Evolutionary conservation across 1,139 yeast genomes (phyloP).

Genomic region (Magnusiomyces suaveolens): DNA sequence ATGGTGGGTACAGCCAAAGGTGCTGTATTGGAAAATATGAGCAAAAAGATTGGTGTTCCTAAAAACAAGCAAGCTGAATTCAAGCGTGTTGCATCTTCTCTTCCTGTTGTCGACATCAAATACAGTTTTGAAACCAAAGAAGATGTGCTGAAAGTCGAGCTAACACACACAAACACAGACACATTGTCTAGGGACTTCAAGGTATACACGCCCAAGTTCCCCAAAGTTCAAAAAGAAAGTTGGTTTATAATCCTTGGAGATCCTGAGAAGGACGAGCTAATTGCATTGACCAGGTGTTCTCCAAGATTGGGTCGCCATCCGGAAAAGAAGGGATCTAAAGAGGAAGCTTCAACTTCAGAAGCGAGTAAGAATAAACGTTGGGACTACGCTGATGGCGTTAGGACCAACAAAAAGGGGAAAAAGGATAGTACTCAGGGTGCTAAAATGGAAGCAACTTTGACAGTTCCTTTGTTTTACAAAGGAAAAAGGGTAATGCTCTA

Average conservation of each 20-base stretch:
- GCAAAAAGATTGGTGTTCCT: conserved; percentile 35
- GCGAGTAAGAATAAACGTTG: too few species aligned
- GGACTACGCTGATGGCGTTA: not conserved
- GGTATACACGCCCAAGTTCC: conserved; percentile 71
- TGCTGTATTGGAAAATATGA: conserved; percentile 22
- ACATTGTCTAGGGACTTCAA: conserved; percentile 48
- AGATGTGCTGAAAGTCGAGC: conserved; percentile 36
- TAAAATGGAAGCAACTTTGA: conserved; percentile 10
- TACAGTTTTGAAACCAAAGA: conserved; percentile 22
- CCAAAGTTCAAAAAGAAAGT: conserved; percentile 84
- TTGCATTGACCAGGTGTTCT: conserved; percentile 22
- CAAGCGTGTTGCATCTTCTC: conserved; percentile 36
- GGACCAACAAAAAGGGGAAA: not conserved
- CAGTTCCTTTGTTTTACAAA: conserved; percentile 10
- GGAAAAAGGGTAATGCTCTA: conserved; percentile 12
- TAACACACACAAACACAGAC: conserved; percentile 45
- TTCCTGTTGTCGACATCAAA: conserved; percentile 40
- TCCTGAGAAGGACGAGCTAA: conserved; percentile 20
- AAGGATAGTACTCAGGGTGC: not conserved
- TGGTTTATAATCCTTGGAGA: conserved; percentile 75
- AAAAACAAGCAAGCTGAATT: conserved; percentile 29
- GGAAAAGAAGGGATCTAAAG: not conserved
- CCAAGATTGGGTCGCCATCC: conserved; percentile 2
- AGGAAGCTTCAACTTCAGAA: conserved; percentile 11
- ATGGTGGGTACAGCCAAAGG: conserved; percentile 15